Base-by-base conservation (phyloP, 768 basidiomycete genomes). In the Ramaria sp. region DNA sequence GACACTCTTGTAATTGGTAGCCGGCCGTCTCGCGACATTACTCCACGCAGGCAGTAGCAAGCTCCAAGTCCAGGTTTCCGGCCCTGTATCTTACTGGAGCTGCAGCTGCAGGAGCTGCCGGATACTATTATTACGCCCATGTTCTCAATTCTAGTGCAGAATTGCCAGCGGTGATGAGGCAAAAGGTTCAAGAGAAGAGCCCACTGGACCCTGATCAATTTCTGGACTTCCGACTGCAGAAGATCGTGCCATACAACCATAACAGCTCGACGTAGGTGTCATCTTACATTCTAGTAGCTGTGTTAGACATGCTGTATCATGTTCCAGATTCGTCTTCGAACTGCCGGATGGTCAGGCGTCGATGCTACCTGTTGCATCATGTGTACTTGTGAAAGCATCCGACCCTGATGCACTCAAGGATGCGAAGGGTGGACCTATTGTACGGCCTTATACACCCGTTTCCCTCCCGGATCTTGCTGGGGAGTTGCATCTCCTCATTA, bases 391-490 rank as follows among this genome's bases (percentile, higher is more conserved):
- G 63, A 86, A 83, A 70, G 75, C 91, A 15, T 82, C 87, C 0
- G 78, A 84, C 61, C 76, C 81, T 19, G 81, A 81, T 51, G 76
- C 73, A 37, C 72, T 86, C 46, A 77, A 80, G 60, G 84, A 84
- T 67, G 74, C 70, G 64, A 90, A 92, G 65, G 94, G 91, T 60
- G 91, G 91, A 63, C 88, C 91, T 51, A 81, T 93, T 70, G 77
- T 86, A 61, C 81, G 92, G 54, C 91, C 96, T 0, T 99, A 99
- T 71, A 99, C 96, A 4, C 92, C 96, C 53, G 81, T 91, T 61
- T 93, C 93, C 20, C 71, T 81, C 0, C 78, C 89, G 7, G 83
- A 92, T 58, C 65, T 74, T 7, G 80, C 81, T 54, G 92, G 91
- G 27, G 84, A 91, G 65, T 69, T 95, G 47, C 76, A 78, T 12